phyloP scores from a whole-genome alignment of 2,329 filamentous ascomycete genomes.

The Colletotrichum godetiae region DNA sequence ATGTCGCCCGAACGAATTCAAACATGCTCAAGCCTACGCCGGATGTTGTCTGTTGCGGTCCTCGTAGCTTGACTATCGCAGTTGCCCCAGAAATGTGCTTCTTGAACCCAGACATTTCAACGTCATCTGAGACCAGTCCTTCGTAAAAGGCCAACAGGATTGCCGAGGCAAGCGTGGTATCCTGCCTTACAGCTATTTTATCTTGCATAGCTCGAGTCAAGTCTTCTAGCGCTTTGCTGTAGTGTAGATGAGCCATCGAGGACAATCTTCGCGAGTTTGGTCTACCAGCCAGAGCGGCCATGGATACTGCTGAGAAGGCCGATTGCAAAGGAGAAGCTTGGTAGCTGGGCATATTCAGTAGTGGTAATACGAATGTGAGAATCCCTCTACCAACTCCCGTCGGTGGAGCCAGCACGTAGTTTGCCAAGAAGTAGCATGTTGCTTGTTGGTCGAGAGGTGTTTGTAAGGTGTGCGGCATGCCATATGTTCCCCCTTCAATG shows the following conservation, averaged over 20 bases:
- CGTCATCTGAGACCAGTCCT: constrained; percentile 36
- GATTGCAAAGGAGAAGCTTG: constrained; percentile 38
- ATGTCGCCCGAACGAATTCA: constrained; percentile 39
- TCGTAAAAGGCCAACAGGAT: constrained; percentile 42
- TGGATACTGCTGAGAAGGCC: constrained; percentile 38
- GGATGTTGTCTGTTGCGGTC: constrained; percentile 32
- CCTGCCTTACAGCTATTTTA: constrained; percentile 33
- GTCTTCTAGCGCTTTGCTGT: constrained; percentile 38
- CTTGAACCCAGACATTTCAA: constrained; percentile 37
- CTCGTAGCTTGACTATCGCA: constrained; percentile 38
- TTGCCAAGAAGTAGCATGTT: constrained; percentile 40
- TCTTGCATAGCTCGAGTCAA: constrained; percentile 38
- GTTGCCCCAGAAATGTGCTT: constrained; percentile 40
- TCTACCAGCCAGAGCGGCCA: constrained; percentile 39
- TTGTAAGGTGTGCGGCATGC: constrained; percentile 33
- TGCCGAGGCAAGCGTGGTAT: constrained; percentile 38
- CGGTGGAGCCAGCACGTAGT: constrained; percentile 39
- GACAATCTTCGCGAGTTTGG: constrained; percentile 38
- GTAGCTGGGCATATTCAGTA: constrained; percentile 36
- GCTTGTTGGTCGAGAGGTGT: constrained; percentile 41
- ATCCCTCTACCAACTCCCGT: constrained; percentile 36
- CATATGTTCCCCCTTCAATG: constrained; percentile 16
- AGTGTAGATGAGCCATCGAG: constrained; percentile 37
- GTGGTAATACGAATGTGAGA: constrained; percentile 38
- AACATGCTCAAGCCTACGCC: constrained; percentile 40